Percentiles rank a stretch among this genome's conserved stretches.
phyloP scores from a whole-genome alignment of 805 yeast species.

The Candida ovalis region DNA sequence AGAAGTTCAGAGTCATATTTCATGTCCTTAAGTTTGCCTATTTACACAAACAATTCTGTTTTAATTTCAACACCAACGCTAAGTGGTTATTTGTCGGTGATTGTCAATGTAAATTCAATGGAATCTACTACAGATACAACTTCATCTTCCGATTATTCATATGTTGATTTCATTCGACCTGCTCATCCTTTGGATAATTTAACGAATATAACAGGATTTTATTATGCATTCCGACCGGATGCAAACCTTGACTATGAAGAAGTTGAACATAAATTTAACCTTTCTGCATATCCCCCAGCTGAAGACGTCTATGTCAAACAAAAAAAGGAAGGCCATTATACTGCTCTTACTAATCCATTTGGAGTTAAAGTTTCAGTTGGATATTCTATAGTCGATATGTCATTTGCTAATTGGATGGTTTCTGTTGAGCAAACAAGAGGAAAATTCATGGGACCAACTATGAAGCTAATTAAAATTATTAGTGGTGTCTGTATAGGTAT shows the following conservation, averaged over 20 bases:
- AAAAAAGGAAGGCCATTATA: conserved; percentile 38
- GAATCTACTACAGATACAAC: conserved; percentile 38
- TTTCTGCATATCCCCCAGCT: conserved; percentile 22
- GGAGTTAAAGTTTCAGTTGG: conserved; percentile 51
- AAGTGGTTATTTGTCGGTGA: conserved; percentile 68
- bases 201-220: conserved; percentile 32
- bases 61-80: conserved; percentile 53
- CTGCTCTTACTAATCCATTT: conserved; percentile 34
- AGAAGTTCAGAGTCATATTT: conserved; percentile 43
- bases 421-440: conserved; percentile 59
- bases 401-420: conserved; percentile 63
- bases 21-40: conserved; percentile 75
- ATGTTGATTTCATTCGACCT: conserved; percentile 26
- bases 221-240: conserved; percentile 40
- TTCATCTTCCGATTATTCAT: conserved; percentile 35
- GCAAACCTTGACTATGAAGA: not conserved
- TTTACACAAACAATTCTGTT: conserved; percentile 70
- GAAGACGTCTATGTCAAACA: conserved; percentile 12
- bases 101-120: conserved; percentile 44
- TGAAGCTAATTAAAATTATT: conserved; percentile 59
- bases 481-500: conserved; percentile 76
- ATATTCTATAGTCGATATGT: conserved; percentile 42
- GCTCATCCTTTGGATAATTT: conserved; percentile 18
- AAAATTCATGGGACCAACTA: conserved; percentile 60
- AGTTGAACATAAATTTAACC: conserved; percentile 4